A percentile compares a stretch with the other conserved stretches of the same genome.
Conservation (phyloP, 345 rosid species). For the Mercurialis annua region DNA sequence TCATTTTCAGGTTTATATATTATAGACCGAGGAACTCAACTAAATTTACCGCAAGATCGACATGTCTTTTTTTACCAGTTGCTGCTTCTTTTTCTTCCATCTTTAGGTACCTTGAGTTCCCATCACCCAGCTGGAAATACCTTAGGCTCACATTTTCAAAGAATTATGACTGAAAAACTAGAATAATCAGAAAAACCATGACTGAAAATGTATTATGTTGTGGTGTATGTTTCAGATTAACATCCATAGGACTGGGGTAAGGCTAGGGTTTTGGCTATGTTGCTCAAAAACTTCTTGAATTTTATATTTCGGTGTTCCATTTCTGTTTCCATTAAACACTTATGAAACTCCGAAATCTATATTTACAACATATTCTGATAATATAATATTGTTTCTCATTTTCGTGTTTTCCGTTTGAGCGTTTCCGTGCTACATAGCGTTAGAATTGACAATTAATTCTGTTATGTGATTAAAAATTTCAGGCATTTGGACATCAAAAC, state of each 20-base stretch:
- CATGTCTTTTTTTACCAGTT: background rate
- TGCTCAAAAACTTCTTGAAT: no score
- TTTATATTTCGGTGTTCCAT: no score
- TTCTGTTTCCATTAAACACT: no score
- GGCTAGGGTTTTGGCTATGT: no score
- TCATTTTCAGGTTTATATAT: background rate
- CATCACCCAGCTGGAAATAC: background rate
- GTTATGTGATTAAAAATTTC: background rate
- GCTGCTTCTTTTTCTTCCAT: background rate
- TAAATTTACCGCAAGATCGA: background rate
- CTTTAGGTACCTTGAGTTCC: background rate
- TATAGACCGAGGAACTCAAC: background rate
- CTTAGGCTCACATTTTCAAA: background rate
- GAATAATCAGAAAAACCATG: background rate
- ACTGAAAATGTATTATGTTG: background rate
- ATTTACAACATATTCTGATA: no score
- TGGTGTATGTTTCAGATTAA: constrained; percentile 1
- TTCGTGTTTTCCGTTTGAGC: no score
- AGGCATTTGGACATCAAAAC: background rate
- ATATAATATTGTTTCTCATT: no score
- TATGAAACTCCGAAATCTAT: no score
- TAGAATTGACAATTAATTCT: background rate
- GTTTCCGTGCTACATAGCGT: no score
- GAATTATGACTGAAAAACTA: background rate
- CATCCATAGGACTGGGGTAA: background rate